Evolutionary conservation across 2,329 filamentous ascomycete genomes (phyloP), one percentile per base, ranked within the genome.

Genomic region (Fusarium sp.): DNA sequence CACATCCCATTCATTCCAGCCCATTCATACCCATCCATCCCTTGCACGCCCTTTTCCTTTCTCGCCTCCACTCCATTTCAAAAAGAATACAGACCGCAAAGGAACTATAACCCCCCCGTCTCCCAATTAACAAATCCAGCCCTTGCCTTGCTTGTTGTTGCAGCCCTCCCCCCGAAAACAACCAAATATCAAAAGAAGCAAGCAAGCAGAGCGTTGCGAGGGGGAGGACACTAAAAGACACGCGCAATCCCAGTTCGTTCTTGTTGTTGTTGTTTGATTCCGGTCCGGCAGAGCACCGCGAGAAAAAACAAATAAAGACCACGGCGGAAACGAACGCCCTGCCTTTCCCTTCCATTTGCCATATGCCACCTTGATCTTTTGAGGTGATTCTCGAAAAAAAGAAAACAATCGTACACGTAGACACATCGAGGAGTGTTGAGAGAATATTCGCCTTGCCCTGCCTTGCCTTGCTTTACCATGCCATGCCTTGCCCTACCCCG

Each of bases 371-470:
- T 78, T 80, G 78, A 77, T 79, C 79, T 76, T 74, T 80, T 75
- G 76, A 78, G 77, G 77, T 77, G 76, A 77, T 79, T 82, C 76
- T 80, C 76, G 70, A 77, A 74, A 77, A 78, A 75, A 79, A 74
- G 77, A 75, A 79, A 78, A 81, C 80, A 81, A 83, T 83, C 79
- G 81, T 83, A 83, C 81, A 83, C 77, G 75, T 81, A 80, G 79
- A 80, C 79, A 75, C 76, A 66, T 76, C 76, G 73, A 77, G 69
- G 70, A 77, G 74, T 72, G 47, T 50, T 52, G 67, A 77, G 74
- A 76, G 67, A 71, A 78, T 77, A 72, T 73, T 71, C 74, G 77
- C 74, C 68, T 70, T 76, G 73, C 73, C 47, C 18, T 52, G 47
- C 47, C 47, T 29, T 52, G 47, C 47, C 47, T 52, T 52, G 47